Conservation (phyloP, 2,329 filamentous ascomycete species). For the Penicillium sp. region DNA sequence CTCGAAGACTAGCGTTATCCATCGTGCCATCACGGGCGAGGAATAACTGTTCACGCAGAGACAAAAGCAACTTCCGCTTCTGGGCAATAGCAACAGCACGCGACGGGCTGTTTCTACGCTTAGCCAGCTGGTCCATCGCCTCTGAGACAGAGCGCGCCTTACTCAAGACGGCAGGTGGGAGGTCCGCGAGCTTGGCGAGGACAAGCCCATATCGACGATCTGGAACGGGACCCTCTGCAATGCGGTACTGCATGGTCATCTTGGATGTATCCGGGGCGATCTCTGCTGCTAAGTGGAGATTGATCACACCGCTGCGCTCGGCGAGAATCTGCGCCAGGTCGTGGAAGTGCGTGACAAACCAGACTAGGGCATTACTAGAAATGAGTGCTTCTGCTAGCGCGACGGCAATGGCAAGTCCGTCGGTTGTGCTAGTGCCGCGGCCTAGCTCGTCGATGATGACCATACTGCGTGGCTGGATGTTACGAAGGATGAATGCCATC, state of each 20-base stretch:
- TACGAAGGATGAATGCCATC: conserved; percentile 86
- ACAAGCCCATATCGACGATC: conserved; percentile 81
- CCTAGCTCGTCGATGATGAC: conserved; percentile 90
- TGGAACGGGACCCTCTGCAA: conserved; percentile 67
- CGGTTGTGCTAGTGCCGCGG: conserved; percentile 81
- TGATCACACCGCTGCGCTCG: conserved; percentile 74
- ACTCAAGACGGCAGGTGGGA: conserved; percentile 66
- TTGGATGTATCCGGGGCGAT: conserved; percentile 56
- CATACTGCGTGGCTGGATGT: conserved; percentile 73
- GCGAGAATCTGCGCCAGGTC: conserved; percentile 75
- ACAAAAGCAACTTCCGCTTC: conserved; percentile 71
- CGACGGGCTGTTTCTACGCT: conserved; percentile 59
- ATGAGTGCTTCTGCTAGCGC: conserved; percentile 87
- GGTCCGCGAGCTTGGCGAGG: conserved; percentile 70
- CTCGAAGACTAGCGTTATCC: conserved; percentile 60
- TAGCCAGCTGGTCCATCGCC: conserved; percentile 58
- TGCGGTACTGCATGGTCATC: conserved; percentile 86
- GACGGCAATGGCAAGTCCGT: conserved; percentile 85
- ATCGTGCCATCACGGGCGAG: conserved; percentile 66
- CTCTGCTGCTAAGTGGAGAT: conserved; percentile 75
- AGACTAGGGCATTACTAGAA: conserved; percentile 73
- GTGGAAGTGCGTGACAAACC: conserved; percentile 91
- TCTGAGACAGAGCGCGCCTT: conserved; percentile 66
- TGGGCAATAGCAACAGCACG: conserved; percentile 58
- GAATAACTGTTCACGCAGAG: conserved; percentile 67